These are phyloP conservation scores for Alternaria sp. DNA, from an alignment of 2,329 filamentous ascomycete species.

Conservation along the genomic window DNA sequence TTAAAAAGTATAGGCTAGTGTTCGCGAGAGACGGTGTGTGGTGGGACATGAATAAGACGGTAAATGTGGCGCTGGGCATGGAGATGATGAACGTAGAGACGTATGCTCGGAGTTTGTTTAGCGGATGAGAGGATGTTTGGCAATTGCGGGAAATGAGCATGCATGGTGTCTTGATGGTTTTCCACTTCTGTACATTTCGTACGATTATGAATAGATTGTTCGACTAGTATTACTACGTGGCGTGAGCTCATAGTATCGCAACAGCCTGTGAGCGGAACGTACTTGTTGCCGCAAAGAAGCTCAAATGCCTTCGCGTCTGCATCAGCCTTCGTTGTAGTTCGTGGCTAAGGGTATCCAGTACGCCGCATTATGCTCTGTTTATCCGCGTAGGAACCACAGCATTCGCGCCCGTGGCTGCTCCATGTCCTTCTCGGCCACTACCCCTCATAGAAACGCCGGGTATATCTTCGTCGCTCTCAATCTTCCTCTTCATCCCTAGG, in stretches of 20 bases:
- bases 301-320: not conserved
- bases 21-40: constrained; percentile 69
- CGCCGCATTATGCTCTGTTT: constrained; percentile 9
- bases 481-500: constrained; percentile 18
- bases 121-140: not conserved
- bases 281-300: not conserved
- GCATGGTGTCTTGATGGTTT: not conserved
- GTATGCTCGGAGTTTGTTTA: constrained; percentile 40
- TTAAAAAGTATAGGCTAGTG: constrained; percentile 69
- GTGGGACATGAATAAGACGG: constrained; percentile 64
- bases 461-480: constrained; percentile 25
- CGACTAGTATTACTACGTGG: constrained; percentile 19
- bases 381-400: constrained; percentile 21
- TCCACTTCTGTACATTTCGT: not conserved
- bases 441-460: constrained; percentile 22
- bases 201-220: not conserved
- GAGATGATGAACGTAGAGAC: constrained; percentile 54
- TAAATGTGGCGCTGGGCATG: constrained; percentile 63
- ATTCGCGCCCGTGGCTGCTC: constrained; percentile 35
- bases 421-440: constrained; percentile 11
- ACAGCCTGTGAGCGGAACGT: not conserved
- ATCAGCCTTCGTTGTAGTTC: not conserved
- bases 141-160: not conserved
- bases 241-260: constrained; percentile 16
- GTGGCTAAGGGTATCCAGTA: not conserved